Base-by-base conservation (phyloP, 768 basidiomycete genomes). In the Hortiboletus campestris region DNA sequence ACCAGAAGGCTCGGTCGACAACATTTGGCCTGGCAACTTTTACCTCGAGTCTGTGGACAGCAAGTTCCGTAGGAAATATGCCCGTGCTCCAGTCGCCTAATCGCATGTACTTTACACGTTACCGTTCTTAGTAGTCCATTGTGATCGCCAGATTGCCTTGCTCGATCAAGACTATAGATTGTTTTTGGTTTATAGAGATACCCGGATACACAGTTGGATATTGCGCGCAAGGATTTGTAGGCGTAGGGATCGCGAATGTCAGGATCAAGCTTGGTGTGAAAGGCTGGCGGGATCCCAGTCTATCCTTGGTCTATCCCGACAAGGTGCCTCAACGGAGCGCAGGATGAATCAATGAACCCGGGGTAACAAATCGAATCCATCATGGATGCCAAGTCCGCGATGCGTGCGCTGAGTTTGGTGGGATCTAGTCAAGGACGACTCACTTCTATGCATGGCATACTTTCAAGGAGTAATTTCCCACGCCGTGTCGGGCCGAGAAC, bases 1-100 rank as follows among this genome's bases (percentile, higher is more conserved):
- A 4, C 97, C 97, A 13, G 80, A 83, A 48, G 97, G 97, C 44
- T 86, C 84, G 22, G 72, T 94, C 55, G 90, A 94, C 58, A 89
- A 97, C 81, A 88, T 99, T 72, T 94, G 92, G 90, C 87, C 90
- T 4, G 94, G 94, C 43, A 79, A 88, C 19, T 98, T 88, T 78
- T 98, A 98, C 81, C 89, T 99, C 62, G 86, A 88, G 59, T 82
- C 79, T 68, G 87, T 96, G 65, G 97, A 98, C 75, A 76, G 79
- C 65, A 94, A 94, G 75, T 94, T 87, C 84, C 80, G 97, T 65
- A 83, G 97, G 69, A 93, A 89, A 72, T 99, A 99, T 75, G 74
- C 78, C 56, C 70, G 81, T 55, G 73, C 68, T 20, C 76, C 79
- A 7, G 58, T 56, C 12, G 70, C 57, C 25, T 73, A 44, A 59